A percentile compares a stretch with the other conserved stretches of the same genome.
Conservation (phyloP, 345 rosid species). For the Corchorus olitorius region DNA sequence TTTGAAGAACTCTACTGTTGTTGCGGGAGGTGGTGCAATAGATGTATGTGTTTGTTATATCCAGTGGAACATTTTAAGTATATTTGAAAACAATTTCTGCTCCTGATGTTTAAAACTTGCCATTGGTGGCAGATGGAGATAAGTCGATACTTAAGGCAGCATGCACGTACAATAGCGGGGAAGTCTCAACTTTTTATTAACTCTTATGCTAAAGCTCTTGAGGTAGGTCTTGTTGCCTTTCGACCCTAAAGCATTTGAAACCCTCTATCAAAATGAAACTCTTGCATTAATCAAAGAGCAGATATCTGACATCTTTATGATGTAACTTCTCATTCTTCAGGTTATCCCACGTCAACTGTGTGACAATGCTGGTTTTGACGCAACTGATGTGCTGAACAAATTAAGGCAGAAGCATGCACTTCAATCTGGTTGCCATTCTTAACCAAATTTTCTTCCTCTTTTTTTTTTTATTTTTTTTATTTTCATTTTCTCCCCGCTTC, state of each 20-base stretch:
- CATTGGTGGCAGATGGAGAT: conserved; percentile 84
- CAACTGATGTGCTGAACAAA: conserved; percentile 97
- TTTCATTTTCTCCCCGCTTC: conserved; percentile 3
- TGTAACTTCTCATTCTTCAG: conserved; percentile 40
- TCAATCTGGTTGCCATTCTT: conserved; percentile 63
- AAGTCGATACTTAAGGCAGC: conserved; percentile 86
- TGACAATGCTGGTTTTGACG: conserved; percentile 99
- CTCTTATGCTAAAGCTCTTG: conserved; percentile 97
- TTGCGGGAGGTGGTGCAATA: conserved; percentile 99
- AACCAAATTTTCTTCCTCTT: background rate
- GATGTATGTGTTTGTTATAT: conserved; percentile 63
- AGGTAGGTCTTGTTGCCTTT: conserved; percentile 50
- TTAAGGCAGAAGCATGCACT: conserved; percentile 94
- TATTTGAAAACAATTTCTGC: background rate
- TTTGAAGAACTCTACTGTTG: conserved; percentile 92
- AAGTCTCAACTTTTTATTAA: conserved; percentile 94
- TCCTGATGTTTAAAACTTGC: conserved; percentile 18
- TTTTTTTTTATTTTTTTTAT: background rate
- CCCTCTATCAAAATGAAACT: background rate
- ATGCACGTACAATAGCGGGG: conserved; percentile 95
- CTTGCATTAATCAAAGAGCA: background rate
- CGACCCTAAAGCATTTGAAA: background rate
- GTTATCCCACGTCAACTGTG: conserved; percentile 95
- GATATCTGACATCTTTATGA: conserved; percentile 1
- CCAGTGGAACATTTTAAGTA: background rate